Conservation (phyloP, 805 yeast genomes). For the Teunomyces atbi region DNA sequence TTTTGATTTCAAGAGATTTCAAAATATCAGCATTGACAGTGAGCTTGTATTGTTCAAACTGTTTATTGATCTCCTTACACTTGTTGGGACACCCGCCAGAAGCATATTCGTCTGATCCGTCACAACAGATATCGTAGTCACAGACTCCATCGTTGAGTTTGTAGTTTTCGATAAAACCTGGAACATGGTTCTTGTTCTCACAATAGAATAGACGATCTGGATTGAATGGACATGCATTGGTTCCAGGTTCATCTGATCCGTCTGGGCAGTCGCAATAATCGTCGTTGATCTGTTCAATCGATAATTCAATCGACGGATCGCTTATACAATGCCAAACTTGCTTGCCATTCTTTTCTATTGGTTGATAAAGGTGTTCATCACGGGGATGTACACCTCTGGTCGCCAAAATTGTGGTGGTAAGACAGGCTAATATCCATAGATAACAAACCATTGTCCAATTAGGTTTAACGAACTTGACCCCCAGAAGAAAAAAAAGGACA, state of each 20-base stretch:
- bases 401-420: constrained; percentile 6
- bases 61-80: constrained; percentile 51
- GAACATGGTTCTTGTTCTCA: constrained; percentile 66
- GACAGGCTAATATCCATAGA: background rate
- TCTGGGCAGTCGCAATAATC: constrained; percentile 96
- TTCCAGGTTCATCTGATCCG: constrained; percentile 97
- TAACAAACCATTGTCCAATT: background rate
- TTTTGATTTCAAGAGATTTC: constrained; percentile 28
- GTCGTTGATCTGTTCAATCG: constrained; percentile 71
- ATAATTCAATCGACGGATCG: constrained; percentile 62
- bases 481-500: background rate
- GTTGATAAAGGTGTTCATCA: background rate
- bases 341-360: background rate
- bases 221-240: constrained; percentile 65
- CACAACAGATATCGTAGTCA: constrained; percentile 87
- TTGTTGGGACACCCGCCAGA: constrained; percentile 50
- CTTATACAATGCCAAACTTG: constrained; percentile 64
- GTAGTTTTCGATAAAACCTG: constrained; percentile 60
- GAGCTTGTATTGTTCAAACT: constrained; percentile 21
- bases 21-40: constrained; percentile 14
- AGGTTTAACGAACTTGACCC: background rate
- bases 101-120: constrained; percentile 82
- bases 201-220: constrained; percentile 60
- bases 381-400: constrained; percentile 1
- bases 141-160: constrained; percentile 88